phyloP scores from a whole-genome alignment of 2,329 filamentous ascomycete genomes.

The Claviceps sp. region DNA sequence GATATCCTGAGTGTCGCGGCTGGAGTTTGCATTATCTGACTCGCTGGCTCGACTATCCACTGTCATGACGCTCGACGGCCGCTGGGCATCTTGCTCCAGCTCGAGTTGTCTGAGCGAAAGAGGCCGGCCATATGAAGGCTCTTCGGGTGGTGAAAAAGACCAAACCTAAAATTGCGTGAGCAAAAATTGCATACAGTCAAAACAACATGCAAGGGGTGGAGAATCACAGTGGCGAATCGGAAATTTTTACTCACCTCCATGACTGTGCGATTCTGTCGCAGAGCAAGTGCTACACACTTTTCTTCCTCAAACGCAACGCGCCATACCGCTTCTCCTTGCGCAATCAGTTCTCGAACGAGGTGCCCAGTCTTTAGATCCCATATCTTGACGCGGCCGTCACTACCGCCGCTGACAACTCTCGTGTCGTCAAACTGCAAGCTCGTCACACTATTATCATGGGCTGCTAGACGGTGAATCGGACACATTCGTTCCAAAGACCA shows the following conservation, averaged over 20 bases:
- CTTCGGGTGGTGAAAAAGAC: constrained; percentile 83
- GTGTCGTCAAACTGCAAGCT: constrained; percentile 95
- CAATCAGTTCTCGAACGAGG: constrained; percentile 79
- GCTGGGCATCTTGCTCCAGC: constrained; percentile 30
- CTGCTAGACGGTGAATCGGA: constrained; percentile 85
- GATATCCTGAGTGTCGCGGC: constrained; percentile 32
- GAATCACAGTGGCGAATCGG: no score
- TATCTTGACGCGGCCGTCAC: constrained; percentile 94
- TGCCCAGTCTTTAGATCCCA: constrained; percentile 92
- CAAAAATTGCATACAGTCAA: neutral
- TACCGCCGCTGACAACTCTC: constrained; percentile 87
- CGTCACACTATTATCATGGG: constrained; percentile 96
- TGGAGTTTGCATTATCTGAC: constrained; percentile 16
- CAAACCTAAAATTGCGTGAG: constrained; percentile 51
- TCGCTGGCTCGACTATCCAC: constrained; percentile 27
- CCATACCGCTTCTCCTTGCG: constrained; percentile 91
- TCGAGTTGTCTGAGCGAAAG: constrained; percentile 35
- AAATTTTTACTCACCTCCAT: constrained; percentile 67
- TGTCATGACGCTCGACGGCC: constrained; percentile 38
- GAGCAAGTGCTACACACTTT: constrained; percentile 92
- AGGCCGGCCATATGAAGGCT: constrained; percentile 41
- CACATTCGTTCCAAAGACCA: constrained; percentile 89
- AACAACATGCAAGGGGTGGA: neutral
- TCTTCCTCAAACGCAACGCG: constrained; percentile 96
- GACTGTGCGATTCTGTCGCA: constrained; percentile 70